These are phyloP conservation scores for Aureobasidium sp. DNA, from an alignment of 2,329 filamentous ascomycete genomes.

Conservation along the genomic window DNA sequence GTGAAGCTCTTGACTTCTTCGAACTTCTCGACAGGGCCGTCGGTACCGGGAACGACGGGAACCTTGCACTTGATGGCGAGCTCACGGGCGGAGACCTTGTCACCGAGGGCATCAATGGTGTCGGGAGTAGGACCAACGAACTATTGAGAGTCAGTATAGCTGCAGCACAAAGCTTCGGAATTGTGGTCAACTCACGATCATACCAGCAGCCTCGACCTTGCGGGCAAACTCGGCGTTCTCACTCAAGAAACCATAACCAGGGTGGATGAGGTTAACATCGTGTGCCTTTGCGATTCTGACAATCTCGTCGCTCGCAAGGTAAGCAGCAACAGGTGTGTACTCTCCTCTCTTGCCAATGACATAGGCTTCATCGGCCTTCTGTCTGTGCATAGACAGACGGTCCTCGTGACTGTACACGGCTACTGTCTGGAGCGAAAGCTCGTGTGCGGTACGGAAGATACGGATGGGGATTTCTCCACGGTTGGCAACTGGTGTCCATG, in stretches of 20 bases:
- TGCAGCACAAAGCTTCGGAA: slow-evolving; percentile 12
- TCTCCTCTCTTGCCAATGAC: slow-evolving; percentile 96
- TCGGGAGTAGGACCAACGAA: slow-evolving; percentile 86
- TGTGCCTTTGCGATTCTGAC: slow-evolving; percentile 96
- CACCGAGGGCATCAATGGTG: slow-evolving; percentile 86
- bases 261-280: slow-evolving; percentile 95
- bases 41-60: slow-evolving; percentile 89
- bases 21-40: slow-evolving; percentile 74
- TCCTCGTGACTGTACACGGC: slow-evolving; percentile 96
- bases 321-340: slow-evolving; percentile 92
- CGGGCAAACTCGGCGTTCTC: slow-evolving; percentile 96
- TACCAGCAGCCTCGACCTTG: slow-evolving; percentile 87
- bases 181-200: slow-evolving; percentile 59
- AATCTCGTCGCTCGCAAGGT: slow-evolving; percentile 93
- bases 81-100: slow-evolving; percentile 92
- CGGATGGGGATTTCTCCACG: slow-evolving; percentile 90
- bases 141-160: slow-evolving; percentile 35
- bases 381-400: slow-evolving; percentile 95
- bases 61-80: slow-evolving; percentile 82
- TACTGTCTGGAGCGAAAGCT: slow-evolving; percentile 90
- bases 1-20: slow-evolving; percentile 97
- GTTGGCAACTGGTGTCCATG: slow-evolving; percentile 66
- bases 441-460: slow-evolving; percentile 96
- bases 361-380: slow-evolving; percentile 99
- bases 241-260: slow-evolving; percentile 94